A percentile compares a stretch with the other conserved stretches of the same genome.
phyloP scores from a whole-genome alignment of 352 stramenopile species.

The Globisporangium emineosum region DNA sequence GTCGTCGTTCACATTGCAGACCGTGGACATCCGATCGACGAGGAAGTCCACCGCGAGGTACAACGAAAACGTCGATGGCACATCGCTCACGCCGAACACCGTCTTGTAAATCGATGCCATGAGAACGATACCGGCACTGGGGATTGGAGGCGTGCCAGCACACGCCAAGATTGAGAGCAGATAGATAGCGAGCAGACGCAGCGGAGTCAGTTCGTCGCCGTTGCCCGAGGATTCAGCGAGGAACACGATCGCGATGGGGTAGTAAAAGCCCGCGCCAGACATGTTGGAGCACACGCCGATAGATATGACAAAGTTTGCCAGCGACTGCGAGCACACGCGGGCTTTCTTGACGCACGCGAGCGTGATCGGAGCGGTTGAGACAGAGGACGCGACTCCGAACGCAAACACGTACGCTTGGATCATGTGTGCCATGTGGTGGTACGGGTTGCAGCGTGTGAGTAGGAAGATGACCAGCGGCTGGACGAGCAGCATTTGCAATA shows the following conservation, averaged over 20 bases:
- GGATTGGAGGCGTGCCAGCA: slow-evolving; percentile 49
- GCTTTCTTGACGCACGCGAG: slow-evolving; percentile 62
- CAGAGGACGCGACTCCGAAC: slow-evolving; percentile 61
- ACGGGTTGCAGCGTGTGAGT: slow-evolving; percentile 63
- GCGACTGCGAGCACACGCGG: slow-evolving; percentile 58
- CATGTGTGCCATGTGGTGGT: slow-evolving; percentile 64
- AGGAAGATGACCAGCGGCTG: slow-evolving; percentile 66
- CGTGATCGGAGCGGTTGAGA: slow-evolving; percentile 64
- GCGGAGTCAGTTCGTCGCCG: slow-evolving; percentile 43
- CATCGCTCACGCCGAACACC: slow-evolving; percentile 40
- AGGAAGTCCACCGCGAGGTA: slow-evolving; percentile 67
- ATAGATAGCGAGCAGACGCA: slow-evolving; percentile 47
- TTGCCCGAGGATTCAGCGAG: slow-evolving; percentile 59
- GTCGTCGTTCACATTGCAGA: slow-evolving; percentile 81
- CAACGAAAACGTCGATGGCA: slow-evolving; percentile 53
- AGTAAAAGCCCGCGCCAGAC: slow-evolving; percentile 53
- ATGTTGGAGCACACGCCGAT: slow-evolving; percentile 66
- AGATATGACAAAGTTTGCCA: slow-evolving; percentile 75
- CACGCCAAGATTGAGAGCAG: slow-evolving; percentile 56
- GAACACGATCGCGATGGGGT: slow-evolving; percentile 58
- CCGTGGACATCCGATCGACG: slow-evolving; percentile 55
- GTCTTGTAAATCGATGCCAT: slow-evolving; percentile 69
- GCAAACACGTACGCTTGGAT: slow-evolving; percentile 62
- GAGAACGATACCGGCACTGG: slow-evolving; percentile 41
- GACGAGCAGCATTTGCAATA: slow-evolving; percentile 50